These are phyloP conservation scores for Calonectria hawksworthii DNA, from an alignment of 2,329 filamentous ascomycete species.

Conservation along the genomic window DNA sequence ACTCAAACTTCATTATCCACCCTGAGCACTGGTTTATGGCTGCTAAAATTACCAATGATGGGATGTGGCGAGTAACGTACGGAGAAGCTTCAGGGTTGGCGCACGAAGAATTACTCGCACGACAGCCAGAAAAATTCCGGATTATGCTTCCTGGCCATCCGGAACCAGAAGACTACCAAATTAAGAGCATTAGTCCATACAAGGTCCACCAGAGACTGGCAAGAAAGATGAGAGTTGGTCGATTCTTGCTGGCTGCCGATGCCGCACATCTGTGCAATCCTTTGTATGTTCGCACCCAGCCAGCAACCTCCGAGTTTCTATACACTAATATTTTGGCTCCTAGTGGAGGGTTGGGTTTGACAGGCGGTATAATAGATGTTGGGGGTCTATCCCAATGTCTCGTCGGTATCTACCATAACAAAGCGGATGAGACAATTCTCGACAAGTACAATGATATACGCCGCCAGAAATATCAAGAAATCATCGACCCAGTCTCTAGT, in stretches of 20 bases:
- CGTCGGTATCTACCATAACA: slow-evolving; percentile 13
- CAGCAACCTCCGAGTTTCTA: too few species aligned
- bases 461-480: slow-evolving; percentile 22
- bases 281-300: slow-evolving; percentile 36
- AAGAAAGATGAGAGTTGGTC: slow-evolving; percentile 68
- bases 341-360: slow-evolving; percentile 72
- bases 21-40: slow-evolving; percentile 74
- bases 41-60: slow-evolving; percentile 70
- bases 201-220: slow-evolving; percentile 73
- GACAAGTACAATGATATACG: slow-evolving; percentile 25
- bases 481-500: slow-evolving; percentile 25
- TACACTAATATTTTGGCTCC: not conserved
- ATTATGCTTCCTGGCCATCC: slow-evolving; percentile 30
- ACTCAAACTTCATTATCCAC: slow-evolving; percentile 73
- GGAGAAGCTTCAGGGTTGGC: slow-evolving; percentile 68
- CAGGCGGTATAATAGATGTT: slow-evolving; percentile 74
- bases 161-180: slow-evolving; percentile 57
- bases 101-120: slow-evolving; percentile 64
- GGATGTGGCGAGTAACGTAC: slow-evolving; percentile 75
- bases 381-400: slow-evolving; percentile 74
- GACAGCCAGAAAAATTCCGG: slow-evolving; percentile 69
- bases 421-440: slow-evolving; percentile 25
- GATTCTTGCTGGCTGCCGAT: slow-evolving; percentile 70
- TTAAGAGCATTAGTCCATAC: slow-evolving; percentile 71
- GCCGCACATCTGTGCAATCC: slow-evolving; percentile 70